Conservation (phyloP, 805 yeast species). For the Scheffersomyces ergatensis region DNA sequence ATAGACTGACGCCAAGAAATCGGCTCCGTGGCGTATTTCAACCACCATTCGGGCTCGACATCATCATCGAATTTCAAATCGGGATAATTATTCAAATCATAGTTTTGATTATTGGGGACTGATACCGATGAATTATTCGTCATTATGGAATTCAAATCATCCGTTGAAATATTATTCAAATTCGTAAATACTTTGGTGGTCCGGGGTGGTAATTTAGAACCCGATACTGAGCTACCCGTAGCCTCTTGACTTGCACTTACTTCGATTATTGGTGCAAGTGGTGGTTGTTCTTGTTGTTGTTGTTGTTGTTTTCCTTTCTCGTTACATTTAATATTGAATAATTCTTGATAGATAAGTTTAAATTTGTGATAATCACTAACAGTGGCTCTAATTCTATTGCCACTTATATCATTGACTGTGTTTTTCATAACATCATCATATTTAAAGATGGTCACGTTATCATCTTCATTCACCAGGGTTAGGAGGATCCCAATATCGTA, state of each 20-base stretch:
- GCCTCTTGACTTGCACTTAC: no score
- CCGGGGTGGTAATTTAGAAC: neutral
- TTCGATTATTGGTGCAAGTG: no score
- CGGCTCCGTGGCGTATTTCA: slow-evolving; percentile 40
- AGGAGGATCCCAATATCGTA: slow-evolving; percentile 44
- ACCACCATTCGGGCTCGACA: slow-evolving; percentile 43
- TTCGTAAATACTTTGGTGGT: slow-evolving; percentile 2
- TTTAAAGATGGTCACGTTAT: slow-evolving; percentile 10
- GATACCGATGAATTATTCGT: neutral
- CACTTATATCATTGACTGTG: neutral
- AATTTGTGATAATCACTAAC: slow-evolving; percentile 37
- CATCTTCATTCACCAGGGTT: slow-evolving; percentile 5
- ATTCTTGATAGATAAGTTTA: slow-evolving; percentile 26
- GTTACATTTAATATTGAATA: slow-evolving; percentile 1
- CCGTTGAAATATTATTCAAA: slow-evolving; percentile 15
- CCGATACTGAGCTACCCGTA: neutral
- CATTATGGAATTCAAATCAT: slow-evolving; percentile 21
- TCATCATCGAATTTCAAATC: neutral
- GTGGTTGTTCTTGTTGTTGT: slow-evolving; percentile 1
- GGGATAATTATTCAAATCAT: neutral
- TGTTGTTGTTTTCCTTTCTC: slow-evolving; percentile 1
- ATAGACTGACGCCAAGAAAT: slow-evolving; percentile 55
- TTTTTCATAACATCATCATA: slow-evolving; percentile 7
- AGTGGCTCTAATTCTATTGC: slow-evolving; percentile 24
- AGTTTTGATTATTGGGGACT: neutral